These are phyloP conservation scores for Talaromyces marneffei DNA, from an alignment of 2,329 filamentous ascomycete species.

Conservation along the genomic window DNA sequence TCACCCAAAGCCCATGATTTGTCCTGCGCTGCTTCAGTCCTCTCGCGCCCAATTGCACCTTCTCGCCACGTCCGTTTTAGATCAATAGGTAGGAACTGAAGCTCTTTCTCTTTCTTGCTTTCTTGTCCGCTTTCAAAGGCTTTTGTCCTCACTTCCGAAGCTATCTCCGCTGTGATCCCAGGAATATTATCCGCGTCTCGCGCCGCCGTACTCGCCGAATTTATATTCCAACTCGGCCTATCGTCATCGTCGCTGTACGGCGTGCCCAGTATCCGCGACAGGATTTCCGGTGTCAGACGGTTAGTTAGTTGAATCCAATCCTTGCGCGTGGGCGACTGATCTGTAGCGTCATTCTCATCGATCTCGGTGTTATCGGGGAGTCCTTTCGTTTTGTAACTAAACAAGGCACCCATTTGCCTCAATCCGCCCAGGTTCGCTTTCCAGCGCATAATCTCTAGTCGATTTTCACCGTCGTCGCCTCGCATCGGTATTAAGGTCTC, in stretches of 20 bases:
- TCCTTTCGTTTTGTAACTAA: slow-evolving; percentile 30
- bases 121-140: slow-evolving; percentile 21
- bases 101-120: slow-evolving; percentile 39
- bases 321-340: not conserved
- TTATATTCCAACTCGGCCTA: slow-evolving; percentile 49
- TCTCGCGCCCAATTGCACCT: slow-evolving; percentile 56
- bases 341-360: slow-evolving; percentile 36
- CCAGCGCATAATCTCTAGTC: slow-evolving; percentile 47
- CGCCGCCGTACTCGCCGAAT: slow-evolving; percentile 52
- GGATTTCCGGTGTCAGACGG: slow-evolving; percentile 43
- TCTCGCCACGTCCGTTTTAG: slow-evolving; percentile 58
- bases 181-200: slow-evolving; percentile 56
- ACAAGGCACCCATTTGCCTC: slow-evolving; percentile 47
- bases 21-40: slow-evolving; percentile 58
- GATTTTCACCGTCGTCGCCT: slow-evolving; percentile 28
- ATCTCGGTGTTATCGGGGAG: slow-evolving; percentile 21
- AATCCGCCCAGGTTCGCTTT: slow-evolving; percentile 52
- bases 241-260: slow-evolving; percentile 31
- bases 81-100: slow-evolving; percentile 54
- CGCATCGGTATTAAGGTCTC: slow-evolving; percentile 34
- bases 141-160: slow-evolving; percentile 4
- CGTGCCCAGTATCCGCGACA: slow-evolving; percentile 47
- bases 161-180: slow-evolving; percentile 38
- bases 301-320: slow-evolving; percentile 52
- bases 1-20: slow-evolving; percentile 56